These are phyloP conservation scores for Mucor irregularis DNA, from an alignment of 371 early-diverging fungal species.

Conservation along the genomic window DNA sequence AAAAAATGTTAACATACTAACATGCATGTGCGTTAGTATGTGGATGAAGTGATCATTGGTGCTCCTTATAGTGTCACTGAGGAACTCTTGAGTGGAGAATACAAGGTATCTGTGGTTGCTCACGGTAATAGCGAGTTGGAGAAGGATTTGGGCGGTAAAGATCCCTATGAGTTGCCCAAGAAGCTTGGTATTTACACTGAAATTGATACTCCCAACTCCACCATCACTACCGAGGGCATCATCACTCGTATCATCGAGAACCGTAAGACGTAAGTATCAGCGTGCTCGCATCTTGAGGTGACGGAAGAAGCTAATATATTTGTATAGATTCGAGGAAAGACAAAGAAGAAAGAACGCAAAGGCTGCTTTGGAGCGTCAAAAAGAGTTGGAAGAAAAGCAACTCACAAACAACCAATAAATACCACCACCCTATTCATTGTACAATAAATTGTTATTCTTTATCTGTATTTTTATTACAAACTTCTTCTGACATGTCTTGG, in stretches of 20 bases:
- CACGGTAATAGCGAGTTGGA: slow-evolving; percentile 70
- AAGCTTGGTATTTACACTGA: slow-evolving; percentile 71
- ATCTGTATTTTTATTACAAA: too few species aligned
- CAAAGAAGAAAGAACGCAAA: slow-evolving; percentile 75
- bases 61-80: slow-evolving; percentile 85
- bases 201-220: slow-evolving; percentile 71
- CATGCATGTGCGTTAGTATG: too few species aligned
- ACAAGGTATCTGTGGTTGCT: slow-evolving; percentile 79
- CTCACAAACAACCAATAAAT: not conserved
- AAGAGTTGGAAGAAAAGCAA: slow-evolving; percentile 61
- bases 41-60: slow-evolving; percentile 89
- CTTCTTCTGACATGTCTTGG: too few species aligned
- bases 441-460: too few species aligned
- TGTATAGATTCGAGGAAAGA: slow-evolving; percentile 63
- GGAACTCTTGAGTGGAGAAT: slow-evolving; percentile 77
- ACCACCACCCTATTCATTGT: not conserved
- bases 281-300: too few species aligned
- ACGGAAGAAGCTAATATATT: not conserved
- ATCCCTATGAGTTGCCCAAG: slow-evolving; percentile 87
- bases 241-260: slow-evolving; percentile 87
- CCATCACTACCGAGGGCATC: slow-evolving; percentile 82
- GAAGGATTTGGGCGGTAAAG: slow-evolving; percentile 69
- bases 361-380: slow-evolving; percentile 66
- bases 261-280: slow-evolving; percentile 76
- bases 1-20: too few species aligned